These are phyloP conservation scores for Pseudogymnoascus sp. DNA, from an alignment of 2,329 filamentous ascomycete species.

Conservation along the genomic window DNA sequence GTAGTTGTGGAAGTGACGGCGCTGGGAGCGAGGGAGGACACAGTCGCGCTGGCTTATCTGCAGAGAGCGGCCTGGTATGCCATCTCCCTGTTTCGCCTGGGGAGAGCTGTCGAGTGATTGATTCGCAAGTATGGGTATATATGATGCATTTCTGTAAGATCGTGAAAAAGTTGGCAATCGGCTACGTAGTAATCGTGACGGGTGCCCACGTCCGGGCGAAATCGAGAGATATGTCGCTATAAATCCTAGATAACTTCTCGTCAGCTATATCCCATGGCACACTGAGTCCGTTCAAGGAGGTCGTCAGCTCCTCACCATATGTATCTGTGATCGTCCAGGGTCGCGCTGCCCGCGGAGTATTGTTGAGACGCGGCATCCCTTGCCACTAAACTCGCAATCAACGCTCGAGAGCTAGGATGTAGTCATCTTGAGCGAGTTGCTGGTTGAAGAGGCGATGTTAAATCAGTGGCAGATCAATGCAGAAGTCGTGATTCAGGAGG, in stretches of 20 bases:
- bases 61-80: background rate
- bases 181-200: constrained; percentile 1
- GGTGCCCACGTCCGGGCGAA: background rate
- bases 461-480: background rate
- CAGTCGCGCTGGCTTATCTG: background rate
- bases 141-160: background rate
- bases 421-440: background rate
- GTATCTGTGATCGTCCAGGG: constrained; percentile 6
- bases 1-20: constrained; percentile 72
- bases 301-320: background rate
- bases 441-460: background rate
- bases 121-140: constrained; percentile 7
- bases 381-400: background rate
- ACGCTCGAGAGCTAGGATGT: background rate
- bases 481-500: background rate
- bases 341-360: background rate
- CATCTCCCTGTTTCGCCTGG: background rate
- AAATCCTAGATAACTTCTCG: background rate
- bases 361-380: constrained; percentile 7
- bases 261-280: constrained; percentile 1
- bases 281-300: background rate
- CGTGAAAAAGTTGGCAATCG: constrained; percentile 2
- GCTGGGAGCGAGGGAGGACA: constrained; percentile 8
- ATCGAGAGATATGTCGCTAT: background rate
- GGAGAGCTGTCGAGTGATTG: background rate